phyloP scores from a whole-genome alignment of 352 stramenopile species.

The Phytophthora sansomeana region DNA sequence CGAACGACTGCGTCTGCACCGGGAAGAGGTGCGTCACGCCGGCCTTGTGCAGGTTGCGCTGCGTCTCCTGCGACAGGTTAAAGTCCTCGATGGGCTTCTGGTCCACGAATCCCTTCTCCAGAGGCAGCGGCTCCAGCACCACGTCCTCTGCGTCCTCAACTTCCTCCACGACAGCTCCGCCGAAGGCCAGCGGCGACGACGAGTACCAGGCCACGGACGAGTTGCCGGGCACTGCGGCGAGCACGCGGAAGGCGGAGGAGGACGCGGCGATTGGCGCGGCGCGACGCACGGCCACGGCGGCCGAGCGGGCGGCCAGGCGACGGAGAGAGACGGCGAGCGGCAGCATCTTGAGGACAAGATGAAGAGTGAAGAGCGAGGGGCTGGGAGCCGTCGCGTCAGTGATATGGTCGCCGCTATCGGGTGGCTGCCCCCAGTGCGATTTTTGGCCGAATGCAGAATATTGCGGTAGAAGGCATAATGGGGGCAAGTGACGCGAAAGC shows the following conservation, averaged over 20 bases:
- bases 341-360: constrained; percentile 37
- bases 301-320: constrained; percentile 36
- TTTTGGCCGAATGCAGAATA: background rate
- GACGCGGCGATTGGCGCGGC: constrained; percentile 9
- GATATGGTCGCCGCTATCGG: background rate
- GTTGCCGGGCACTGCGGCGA: constrained; percentile 17
- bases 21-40: constrained; percentile 88
- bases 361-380: constrained; percentile 18
- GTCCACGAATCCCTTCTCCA: constrained; percentile 65
- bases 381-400: background rate
- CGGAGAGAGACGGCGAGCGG: constrained; percentile 44
- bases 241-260: constrained; percentile 17
- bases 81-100: constrained; percentile 81
- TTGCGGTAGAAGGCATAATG: background rate
- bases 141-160: constrained; percentile 51
- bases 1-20: constrained; percentile 85
- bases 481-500: background rate
- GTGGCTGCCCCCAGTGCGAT: constrained; percentile 9
- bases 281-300: constrained; percentile 22
- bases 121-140: constrained; percentile 51
- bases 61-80: constrained; percentile 59
- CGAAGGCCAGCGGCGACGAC: constrained; percentile 28
- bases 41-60: constrained; percentile 61
- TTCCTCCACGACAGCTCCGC: constrained; percentile 20
- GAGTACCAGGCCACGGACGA: constrained; percentile 32